Evolutionary conservation across 2,329 filamentous ascomycete species (phyloP).

Genomic region (Microsporum canis): DNA sequence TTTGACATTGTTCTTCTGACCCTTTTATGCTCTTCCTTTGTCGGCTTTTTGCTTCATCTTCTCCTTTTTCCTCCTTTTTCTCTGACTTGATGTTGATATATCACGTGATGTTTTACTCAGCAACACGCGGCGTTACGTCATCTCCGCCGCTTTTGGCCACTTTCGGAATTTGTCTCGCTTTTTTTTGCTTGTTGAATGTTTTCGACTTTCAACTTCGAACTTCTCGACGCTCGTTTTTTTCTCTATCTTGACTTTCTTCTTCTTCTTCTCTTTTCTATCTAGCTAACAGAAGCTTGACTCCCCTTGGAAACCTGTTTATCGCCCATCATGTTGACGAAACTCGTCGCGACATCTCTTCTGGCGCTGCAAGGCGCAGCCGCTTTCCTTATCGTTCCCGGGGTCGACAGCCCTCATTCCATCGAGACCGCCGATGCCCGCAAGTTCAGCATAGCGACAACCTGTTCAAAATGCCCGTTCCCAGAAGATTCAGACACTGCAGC

Average conservation of each 20-base stretch:
- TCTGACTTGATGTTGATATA: not conserved
- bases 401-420: not conserved
- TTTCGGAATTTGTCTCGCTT: not conserved
- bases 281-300: not conserved
- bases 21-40: not conserved
- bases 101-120: slow-evolving; percentile 1
- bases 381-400: slow-evolving; percentile 28
- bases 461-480: slow-evolving; percentile 31
- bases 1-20: not conserved
- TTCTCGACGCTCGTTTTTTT: not conserved
- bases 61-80: not conserved
- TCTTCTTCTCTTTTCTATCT: not conserved
- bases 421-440: slow-evolving; percentile 16
- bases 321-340: slow-evolving; percentile 27
- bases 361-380: slow-evolving; percentile 26
- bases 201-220: not conserved
- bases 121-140: slow-evolving; percentile 5
- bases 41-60: not conserved
- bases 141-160: not conserved
- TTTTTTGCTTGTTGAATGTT: not conserved
- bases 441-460: slow-evolving; percentile 24
- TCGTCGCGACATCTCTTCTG: slow-evolving; percentile 25
- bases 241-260: not conserved
- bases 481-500: slow-evolving; percentile 21
- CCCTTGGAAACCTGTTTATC: not conserved